Evolutionary conservation across 2,329 filamentous ascomycete genomes (phyloP), one percentile per base, ranked within the genome.

Genomic region (Aspergillus neoniger): DNA sequence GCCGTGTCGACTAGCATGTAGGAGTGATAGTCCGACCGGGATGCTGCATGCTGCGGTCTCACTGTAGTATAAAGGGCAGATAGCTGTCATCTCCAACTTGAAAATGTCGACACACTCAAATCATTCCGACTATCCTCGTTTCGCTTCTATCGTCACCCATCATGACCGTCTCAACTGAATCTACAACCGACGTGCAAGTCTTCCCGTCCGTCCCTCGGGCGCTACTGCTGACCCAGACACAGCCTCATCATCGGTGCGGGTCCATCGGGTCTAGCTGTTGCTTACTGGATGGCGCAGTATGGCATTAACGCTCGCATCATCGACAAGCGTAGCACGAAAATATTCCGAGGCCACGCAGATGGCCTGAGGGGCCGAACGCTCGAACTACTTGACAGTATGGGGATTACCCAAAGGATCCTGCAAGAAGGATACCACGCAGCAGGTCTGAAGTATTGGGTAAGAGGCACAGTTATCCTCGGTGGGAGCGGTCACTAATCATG

Each of bases 361-460:
- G 58, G 62, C 7, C 48, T 64, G 39, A 57, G 61, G 28, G 57
- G 59, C 21, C 60, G 61, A 28, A 65, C 65, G 19, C 41, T 63
- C n/a, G 64, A 67, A 73, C 88, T 91, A 12, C 85, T 91, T 58
- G 86, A 91, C 66, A 87, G 85, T 60, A 88, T 91, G 65, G 88
- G 86, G 1, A 85, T 91, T 64, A 85, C 80, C 5, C 84, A 90
- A 65, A 78, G 83, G 9, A 83, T 82, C 1, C 85, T 85, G 82
- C 86, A 86, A 57, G 88, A 90, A 66, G 81, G 85, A 8, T 88
- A 89, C 69, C 87, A 87, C 68, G 84, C 90, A 79, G 78, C 88
- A n/a, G 88, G 89, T 77, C 85, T 88, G 61, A 74, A 59, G 43
- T 78, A 83, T 61, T 85, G 25, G 25, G 25, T 28, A 8, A 28